Base-by-base conservation (phyloP, 805 yeast genomes). In the Brettanomyces custersianus region DNA sequence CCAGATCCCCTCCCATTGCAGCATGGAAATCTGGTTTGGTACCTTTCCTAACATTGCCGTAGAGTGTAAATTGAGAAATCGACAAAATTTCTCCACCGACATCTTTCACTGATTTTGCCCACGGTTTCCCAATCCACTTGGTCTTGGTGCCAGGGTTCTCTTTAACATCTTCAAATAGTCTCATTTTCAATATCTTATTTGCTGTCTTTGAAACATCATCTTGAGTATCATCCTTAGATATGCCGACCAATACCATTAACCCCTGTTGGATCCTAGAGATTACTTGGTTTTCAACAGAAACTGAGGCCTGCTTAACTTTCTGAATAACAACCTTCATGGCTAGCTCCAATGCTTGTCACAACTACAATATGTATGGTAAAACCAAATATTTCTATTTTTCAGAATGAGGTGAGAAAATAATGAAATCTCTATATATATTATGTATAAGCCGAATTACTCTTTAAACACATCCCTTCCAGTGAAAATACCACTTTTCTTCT, bases 251-350 rank as follows among this genome's bases (percentile, higher is more conserved):
- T 2, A 90, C 65, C 68, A 88, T 64, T 22, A 87, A 63, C 0
- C 97, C 97, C 40, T 69, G 67, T 20, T 67, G 67, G 33, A 90
- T 87, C 77, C 73, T 63, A 1, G 96, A 86, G 1, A 88, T 72
- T 0, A 82, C 65, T 34, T 68, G 52, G 7, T 66, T 63, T 35
- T 87, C 85, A 1, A 92, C 98, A 0, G 85, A 74, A 0, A 92
- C 98, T 0, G 95, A 80, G 0, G 96, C 97, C 32, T 72, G 68
- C 42, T 81, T 83, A 5, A 90, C 97, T 51, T 83, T 76, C 54
- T 92, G 98, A 23, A 92, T 73, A 1, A 92, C 95, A 3, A 88
- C 85, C 55, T 77, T 80, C 98, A 90, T 90, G 8, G n/a, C n/a
- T n/a, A n/a, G n/a, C n/a, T n/a, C n/a, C n/a, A n/a, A n/a, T n/a